Evolutionary conservation across 257 asterid species (phyloP).

Genomic region (Solanum dulcamara): DNA sequence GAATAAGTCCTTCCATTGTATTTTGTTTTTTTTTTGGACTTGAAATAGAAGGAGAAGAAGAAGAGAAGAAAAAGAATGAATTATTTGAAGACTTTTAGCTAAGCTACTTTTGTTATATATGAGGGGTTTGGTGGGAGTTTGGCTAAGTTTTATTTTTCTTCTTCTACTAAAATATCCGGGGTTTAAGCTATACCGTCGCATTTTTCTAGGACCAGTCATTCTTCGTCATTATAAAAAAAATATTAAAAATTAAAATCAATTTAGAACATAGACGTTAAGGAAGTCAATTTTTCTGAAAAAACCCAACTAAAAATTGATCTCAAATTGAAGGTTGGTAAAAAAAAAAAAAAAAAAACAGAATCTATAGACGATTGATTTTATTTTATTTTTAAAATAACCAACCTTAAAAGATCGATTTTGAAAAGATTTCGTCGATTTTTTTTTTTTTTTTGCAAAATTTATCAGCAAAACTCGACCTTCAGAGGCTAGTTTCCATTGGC

Average conservation of each 20-base stretch:
- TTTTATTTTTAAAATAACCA: not conserved
- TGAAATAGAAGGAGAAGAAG: not conserved
- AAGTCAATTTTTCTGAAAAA: too few species aligned
- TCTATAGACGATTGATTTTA: not conserved
- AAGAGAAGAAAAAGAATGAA: not conserved
- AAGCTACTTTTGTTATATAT: not conserved
- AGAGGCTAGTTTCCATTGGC: not conserved
- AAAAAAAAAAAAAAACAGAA: not conserved
- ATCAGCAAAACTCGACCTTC: not conserved
- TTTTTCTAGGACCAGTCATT: not conserved
- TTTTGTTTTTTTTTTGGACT: not conserved
- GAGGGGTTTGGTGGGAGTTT: not conserved
- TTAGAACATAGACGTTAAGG: too few species aligned
- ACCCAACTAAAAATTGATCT: too few species aligned
- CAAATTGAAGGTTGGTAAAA: not conserved
- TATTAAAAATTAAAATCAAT: not conserved
- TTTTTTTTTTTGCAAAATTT: not conserved
- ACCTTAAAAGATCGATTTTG: not conserved
- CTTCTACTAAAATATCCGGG: not conserved
- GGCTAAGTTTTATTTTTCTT: not conserved
- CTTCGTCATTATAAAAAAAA: not conserved
- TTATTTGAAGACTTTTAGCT: not conserved
- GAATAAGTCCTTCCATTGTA: conserved; percentile 12
- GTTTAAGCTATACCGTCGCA: not conserved
- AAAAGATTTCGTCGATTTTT: too few species aligned